Evolutionary conservation across 805 yeast species (phyloP).

Genomic region (Pichia thaimueangensis): DNA sequence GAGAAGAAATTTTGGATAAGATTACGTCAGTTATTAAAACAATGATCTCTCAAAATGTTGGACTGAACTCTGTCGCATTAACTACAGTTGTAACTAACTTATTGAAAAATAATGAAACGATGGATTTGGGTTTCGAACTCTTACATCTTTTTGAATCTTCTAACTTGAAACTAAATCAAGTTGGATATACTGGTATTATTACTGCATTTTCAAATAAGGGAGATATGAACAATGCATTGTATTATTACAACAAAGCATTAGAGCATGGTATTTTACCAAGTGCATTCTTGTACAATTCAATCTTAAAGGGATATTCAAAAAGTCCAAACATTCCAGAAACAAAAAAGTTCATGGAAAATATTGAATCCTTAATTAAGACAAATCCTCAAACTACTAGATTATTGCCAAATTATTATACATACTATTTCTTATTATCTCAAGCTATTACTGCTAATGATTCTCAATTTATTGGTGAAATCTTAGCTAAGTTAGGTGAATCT

Average conservation of each 20-base stretch:
- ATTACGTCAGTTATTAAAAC: slow-evolving; percentile 27
- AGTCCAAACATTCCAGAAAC: slow-evolving; percentile 32
- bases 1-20: slow-evolving; percentile 30
- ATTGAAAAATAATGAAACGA: slow-evolving; percentile 38
- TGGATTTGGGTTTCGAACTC: slow-evolving; percentile 45
- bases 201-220: slow-evolving; percentile 41
- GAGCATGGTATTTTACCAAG: slow-evolving; percentile 30
- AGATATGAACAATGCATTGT: slow-evolving; percentile 35
- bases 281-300: slow-evolving; percentile 37
- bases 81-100: slow-evolving; percentile 51
- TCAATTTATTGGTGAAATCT: slow-evolving; percentile 29
- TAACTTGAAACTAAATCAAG: slow-evolving; percentile 30
- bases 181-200: slow-evolving; percentile 41
- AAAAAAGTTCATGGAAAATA: slow-evolving; percentile 32
- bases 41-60: slow-evolving; percentile 34
- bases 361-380: slow-evolving; percentile 22
- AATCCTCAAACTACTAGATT: slow-evolving; percentile 16
- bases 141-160: slow-evolving; percentile 35
- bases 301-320: slow-evolving; percentile 43
- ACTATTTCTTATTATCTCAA: slow-evolving; percentile 38
- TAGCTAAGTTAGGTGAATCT: slow-evolving; percentile 33
- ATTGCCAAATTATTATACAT: slow-evolving; percentile 45
- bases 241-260: slow-evolving; percentile 33
- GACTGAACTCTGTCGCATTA: slow-evolving; percentile 38
- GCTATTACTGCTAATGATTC: slow-evolving; percentile 30